These are phyloP conservation scores for Leccinum fibrillosum DNA, from an alignment of 768 basidiomycete genomes.

Conservation along the genomic window DNA sequence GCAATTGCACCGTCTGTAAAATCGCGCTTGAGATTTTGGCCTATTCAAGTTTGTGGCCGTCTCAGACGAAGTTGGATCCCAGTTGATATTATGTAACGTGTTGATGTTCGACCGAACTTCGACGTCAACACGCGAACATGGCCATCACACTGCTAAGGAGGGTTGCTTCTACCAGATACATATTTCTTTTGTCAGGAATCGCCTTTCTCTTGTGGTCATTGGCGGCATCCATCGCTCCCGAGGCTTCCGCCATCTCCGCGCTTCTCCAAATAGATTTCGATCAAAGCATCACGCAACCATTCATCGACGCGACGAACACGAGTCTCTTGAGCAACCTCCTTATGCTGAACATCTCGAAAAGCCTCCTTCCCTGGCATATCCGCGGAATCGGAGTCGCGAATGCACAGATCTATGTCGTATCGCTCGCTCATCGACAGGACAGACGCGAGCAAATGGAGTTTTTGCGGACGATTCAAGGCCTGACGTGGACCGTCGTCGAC, in stretches of 20 bases:
- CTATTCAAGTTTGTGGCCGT: too few species aligned
- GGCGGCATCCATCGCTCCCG: slow-evolving; percentile 4
- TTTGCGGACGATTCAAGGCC: slow-evolving; percentile 42
- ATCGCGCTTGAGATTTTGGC: too few species aligned
- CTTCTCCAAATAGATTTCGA: slow-evolving; percentile 18
- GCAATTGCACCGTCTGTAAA: too few species aligned
- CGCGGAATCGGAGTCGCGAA: slow-evolving; percentile 37
- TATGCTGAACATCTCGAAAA: background rate
- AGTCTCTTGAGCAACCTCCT: background rate
- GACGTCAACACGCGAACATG: background rate
- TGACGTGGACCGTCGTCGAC: slow-evolving; percentile 54
- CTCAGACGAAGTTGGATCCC: too few species aligned
- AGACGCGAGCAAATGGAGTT: slow-evolving; percentile 57
- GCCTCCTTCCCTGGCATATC: background rate
- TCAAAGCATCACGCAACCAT: background rate
- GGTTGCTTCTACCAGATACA: slow-evolving; percentile 18
- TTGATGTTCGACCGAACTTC: too few species aligned
- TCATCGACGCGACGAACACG: background rate
- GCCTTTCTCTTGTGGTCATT: slow-evolving; percentile 22
- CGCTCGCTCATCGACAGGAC: slow-evolving; percentile 54
- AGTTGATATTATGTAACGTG: too few species aligned
- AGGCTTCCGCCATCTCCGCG: slow-evolving; percentile 9
- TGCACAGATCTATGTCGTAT: slow-evolving; percentile 50
- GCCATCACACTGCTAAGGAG: slow-evolving; percentile 5
- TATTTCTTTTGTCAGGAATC: slow-evolving; percentile 21